A percentile compares a stretch with the other conserved stretches of the same genome.
These are phyloP conservation scores for Raphanus raphanistrum DNA, from an alignment of 345 rosid species.

Conservation along the genomic window DNA sequence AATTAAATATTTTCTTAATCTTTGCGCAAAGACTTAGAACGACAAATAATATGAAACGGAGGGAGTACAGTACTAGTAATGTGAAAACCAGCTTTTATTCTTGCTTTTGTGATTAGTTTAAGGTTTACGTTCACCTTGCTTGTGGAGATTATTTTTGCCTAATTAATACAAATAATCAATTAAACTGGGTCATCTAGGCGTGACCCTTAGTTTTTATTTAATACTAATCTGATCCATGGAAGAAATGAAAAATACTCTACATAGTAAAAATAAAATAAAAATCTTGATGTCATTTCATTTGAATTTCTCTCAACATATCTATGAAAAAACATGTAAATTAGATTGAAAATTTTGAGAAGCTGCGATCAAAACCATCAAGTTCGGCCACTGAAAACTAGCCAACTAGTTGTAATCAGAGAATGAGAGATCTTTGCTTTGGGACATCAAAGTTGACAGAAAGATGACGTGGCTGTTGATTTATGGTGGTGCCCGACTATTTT, in stretches of 20 bases:
- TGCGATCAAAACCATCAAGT: constrained; percentile 3
- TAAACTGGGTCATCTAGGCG: constrained; percentile 15
- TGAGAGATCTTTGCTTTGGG: constrained; percentile 21
- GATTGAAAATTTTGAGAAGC: not conserved
- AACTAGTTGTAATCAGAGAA: constrained; percentile 6
- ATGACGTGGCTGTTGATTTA: constrained; percentile 24
- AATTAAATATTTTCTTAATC: too few relatives aligned
- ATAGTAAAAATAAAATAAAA: not conserved
- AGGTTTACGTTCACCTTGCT: constrained; percentile 38
- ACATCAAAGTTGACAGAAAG: constrained; percentile 30
- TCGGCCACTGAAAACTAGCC: constrained; percentile 20
- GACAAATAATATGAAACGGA: too few relatives aligned
- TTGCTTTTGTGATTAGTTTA: constrained; percentile 36
- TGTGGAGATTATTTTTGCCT: constrained; percentile 40
- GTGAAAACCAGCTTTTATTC: constrained; percentile 26
- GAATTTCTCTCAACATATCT: not conserved
- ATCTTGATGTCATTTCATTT: not conserved
- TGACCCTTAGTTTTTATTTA: not conserved
- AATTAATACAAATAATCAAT: constrained; percentile 8
- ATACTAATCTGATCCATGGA: not conserved
- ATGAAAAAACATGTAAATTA: not conserved
- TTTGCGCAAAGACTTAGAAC: too few relatives aligned
- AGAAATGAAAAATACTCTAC: not conserved
- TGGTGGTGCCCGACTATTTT: constrained; percentile 23
- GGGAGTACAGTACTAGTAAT: constrained; percentile 20